These are phyloP conservation scores for Sugiyamaella neomexicana DNA, from an alignment of 1,139 yeast genomes.

Conservation along the genomic window DNA sequence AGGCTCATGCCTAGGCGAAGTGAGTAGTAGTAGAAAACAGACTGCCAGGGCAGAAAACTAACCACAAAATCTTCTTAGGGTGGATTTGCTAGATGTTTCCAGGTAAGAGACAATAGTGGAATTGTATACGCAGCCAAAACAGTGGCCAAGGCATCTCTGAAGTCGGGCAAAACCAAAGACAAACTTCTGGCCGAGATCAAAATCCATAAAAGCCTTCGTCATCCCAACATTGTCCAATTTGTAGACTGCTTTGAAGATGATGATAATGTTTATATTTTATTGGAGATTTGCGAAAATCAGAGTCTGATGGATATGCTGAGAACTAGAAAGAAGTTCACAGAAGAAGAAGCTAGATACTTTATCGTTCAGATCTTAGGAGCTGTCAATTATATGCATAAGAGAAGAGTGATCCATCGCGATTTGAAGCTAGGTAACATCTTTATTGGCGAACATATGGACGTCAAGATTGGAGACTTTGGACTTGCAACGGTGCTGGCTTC, in stretches of 20 bases:
- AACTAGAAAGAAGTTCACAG: conserved; percentile 76
- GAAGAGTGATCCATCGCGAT: conserved; percentile 95
- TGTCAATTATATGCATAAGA: conserved; percentile 82
- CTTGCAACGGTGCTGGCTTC: conserved; percentile 83
- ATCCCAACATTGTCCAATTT: conserved; percentile 86
- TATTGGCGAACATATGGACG: conserved; percentile 87
- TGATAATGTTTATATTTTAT: conserved; percentile 83
- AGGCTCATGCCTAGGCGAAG: conserved; percentile 87
- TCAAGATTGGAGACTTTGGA: conserved; percentile 96
- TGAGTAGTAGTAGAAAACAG: conserved; percentile 25
- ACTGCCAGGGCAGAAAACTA: not conserved
- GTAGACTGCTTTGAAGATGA: conserved; percentile 96
- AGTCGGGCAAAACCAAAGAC: conserved; percentile 85
- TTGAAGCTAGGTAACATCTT: conserved; percentile 92
- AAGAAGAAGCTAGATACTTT: conserved; percentile 87
- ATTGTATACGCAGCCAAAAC: conserved; percentile 94
- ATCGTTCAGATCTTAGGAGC: conserved; percentile 95
- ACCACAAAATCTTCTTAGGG: conserved; percentile 47
- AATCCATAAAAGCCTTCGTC: conserved; percentile 87
- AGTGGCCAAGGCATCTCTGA: conserved; percentile 92
- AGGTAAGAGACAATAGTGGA: conserved; percentile 85
- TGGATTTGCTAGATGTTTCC: conserved; percentile 98
- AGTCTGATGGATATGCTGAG: conserved; percentile 88
- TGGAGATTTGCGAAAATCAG: conserved; percentile 83
- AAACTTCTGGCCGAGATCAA: conserved; percentile 87